phyloP scores from a whole-genome alignment of 225 moss, liverwort and hornwort genomes.

The Takakia lepidozioides region DNA sequence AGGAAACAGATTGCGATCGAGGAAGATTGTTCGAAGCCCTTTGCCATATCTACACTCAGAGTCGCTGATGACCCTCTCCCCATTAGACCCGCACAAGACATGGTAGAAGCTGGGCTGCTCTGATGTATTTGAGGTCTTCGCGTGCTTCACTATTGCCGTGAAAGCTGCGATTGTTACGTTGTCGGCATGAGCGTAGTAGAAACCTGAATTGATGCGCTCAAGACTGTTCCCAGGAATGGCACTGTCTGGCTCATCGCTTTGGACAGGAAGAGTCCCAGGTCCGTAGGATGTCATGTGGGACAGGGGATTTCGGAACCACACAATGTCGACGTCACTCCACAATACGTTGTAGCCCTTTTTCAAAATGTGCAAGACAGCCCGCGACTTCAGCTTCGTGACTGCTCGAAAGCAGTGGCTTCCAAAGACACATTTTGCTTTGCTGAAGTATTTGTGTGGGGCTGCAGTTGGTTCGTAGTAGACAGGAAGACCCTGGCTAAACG shows the following conservation, averaged over 20 bases:
- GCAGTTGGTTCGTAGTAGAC: conserved; percentile 28
- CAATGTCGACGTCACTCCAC: conserved; percentile 48
- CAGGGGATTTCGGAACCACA: conserved; percentile 52
- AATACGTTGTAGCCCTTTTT: conserved; percentile 34
- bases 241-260: conserved; percentile 33
- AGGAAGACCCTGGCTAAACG: conserved; percentile 43
- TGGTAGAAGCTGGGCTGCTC: conserved; percentile 27
- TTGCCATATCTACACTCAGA: conserved; percentile 20
- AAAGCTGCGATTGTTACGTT: conserved; percentile 23
- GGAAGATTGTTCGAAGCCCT: conserved; percentile 36
- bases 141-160: conserved; percentile 15
- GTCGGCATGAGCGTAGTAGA: conserved; percentile 42
- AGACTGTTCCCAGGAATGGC: conserved; percentile 24
- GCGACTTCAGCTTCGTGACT: conserved; percentile 24
- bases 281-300: conserved; percentile 14
- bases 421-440: neutral
- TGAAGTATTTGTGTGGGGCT: too few species aligned
- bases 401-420: conserved; percentile 6
- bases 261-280: conserved; percentile 12
- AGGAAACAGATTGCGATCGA: conserved; percentile 31
- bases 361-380: conserved; percentile 21
- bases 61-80: conserved; percentile 15
- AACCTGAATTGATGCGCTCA: conserved; percentile 32
- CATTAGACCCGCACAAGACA: conserved; percentile 23
- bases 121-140: conserved; percentile 1